phyloP scores from a whole-genome alignment of 2,329 filamentous ascomycete species.

The Diaporthe eres region DNA sequence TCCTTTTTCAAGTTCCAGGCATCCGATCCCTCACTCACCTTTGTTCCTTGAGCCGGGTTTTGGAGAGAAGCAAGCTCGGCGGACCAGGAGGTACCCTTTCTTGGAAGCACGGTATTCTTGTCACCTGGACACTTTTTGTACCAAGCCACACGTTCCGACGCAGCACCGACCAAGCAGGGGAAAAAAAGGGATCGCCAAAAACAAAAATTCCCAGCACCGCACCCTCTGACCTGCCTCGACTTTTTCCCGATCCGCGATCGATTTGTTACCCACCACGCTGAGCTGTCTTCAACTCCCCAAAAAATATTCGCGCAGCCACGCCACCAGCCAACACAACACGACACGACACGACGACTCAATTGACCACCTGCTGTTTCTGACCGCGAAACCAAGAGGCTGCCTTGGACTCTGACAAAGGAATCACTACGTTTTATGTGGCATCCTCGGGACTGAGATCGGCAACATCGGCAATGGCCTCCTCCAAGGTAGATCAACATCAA shows the following conservation, averaged over 20 bases:
- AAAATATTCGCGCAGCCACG: slow-evolving; percentile 23
- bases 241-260: slow-evolving; percentile 20
- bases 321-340: slow-evolving; percentile 24
- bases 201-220: slow-evolving; percentile 32
- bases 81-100: slow-evolving; percentile 30
- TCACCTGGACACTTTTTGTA: slow-evolving; percentile 34
- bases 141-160: slow-evolving; percentile 36
- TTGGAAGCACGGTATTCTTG: slow-evolving; percentile 14
- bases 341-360: slow-evolving; percentile 6
- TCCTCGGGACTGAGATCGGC: slow-evolving; percentile 46
- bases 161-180: slow-evolving; percentile 24
- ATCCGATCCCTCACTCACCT: slow-evolving; percentile 25
- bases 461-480: slow-evolving; percentile 71
- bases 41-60: slow-evolving; percentile 24
- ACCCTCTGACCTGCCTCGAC: slow-evolving; percentile 22
- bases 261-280: slow-evolving; percentile 25
- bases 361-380: slow-evolving; percentile 37
- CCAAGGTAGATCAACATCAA: slow-evolving; percentile 64
- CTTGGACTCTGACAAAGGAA: slow-evolving; percentile 15
- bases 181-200: slow-evolving; percentile 34
- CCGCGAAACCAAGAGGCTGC: slow-evolving; percentile 33
- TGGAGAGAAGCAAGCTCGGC: slow-evolving; percentile 19
- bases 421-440: slow-evolving; percentile 43
- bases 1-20: not conserved
- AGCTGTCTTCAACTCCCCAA: slow-evolving; percentile 20